Conservation (phyloP, 208 protist genomes). For the Crithidia thermophila region DNA sequence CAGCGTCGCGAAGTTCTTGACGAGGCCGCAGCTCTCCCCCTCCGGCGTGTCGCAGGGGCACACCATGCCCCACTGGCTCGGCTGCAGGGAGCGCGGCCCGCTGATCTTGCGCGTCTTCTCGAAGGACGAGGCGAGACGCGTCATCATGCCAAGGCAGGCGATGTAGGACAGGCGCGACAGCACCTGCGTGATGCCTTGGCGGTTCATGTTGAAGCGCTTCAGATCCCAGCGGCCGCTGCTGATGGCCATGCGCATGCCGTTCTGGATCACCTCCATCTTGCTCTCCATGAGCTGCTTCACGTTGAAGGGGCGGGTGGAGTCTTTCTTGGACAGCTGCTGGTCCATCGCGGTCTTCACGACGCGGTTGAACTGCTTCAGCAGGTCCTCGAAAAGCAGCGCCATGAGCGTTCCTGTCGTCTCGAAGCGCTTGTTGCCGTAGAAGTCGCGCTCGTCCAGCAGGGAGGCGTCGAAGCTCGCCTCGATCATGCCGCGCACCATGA, state of each 20-base stretch:
- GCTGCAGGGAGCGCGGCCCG: conserved; percentile 96
- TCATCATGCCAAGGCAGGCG: conserved; percentile 99
- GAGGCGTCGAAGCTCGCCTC: conserved; percentile 88
- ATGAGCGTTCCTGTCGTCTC: conserved; percentile 98
- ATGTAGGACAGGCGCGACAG: conserved; percentile 99
- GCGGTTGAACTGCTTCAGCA: conserved; percentile 98
- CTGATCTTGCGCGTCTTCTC: conserved; percentile 99
- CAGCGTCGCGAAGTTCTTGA: conserved; percentile 99
- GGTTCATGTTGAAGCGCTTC: conserved; percentile 98
- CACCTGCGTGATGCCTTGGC: conserved; percentile 96
- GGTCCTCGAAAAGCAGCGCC: conserved; percentile 98
- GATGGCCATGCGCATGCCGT: conserved; percentile 97
- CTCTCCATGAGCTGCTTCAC: conserved; percentile 93
- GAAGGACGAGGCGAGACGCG: conserved; percentile 98
- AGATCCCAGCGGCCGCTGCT: conserved; percentile 97
- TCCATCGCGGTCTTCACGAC: conserved; percentile 95
- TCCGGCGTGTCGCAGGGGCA: conserved; percentile 99
- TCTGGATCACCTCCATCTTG: conserved; percentile 96
- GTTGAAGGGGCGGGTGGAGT: conserved; percentile 92
- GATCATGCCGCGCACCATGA: conserved; percentile 98
- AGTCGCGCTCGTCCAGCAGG: conserved; percentile 98
- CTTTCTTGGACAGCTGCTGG: conserved; percentile 89
- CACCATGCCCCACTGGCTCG: conserved; percentile 99
- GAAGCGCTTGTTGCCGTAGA: conserved; percentile 99
- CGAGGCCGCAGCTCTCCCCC: conserved; percentile 98